phyloP scores from a whole-genome alignment of 345 rosid genomes.

The Odontarrhena argentea region DNA sequence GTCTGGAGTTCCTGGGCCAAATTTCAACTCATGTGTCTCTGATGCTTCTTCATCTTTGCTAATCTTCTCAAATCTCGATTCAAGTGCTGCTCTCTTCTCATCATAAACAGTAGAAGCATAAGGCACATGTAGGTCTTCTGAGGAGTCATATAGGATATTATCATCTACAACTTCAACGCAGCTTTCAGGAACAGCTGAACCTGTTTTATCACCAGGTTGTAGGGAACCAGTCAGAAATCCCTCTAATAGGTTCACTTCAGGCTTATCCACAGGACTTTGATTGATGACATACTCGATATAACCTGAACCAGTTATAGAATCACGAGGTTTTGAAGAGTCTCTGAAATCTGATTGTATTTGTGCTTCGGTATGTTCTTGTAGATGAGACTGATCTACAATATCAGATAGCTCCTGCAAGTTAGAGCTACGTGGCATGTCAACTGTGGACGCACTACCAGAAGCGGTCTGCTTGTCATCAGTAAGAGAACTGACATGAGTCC shows the following conservation, averaged over 20 bases:
- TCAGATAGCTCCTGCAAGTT: conserved; percentile 40
- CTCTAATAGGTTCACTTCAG: conserved; percentile 52
- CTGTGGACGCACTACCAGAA: conserved; percentile 41
- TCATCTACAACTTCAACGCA: conserved; percentile 44
- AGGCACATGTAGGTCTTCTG: conserved; percentile 46
- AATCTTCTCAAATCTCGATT: conserved; percentile 39
- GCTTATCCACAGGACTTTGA: conserved; percentile 49
- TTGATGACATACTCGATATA: conserved; percentile 61
- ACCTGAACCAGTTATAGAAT: conserved; percentile 65
- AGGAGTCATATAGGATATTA: conserved; percentile 43
- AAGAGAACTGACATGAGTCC: conserved; percentile 32
- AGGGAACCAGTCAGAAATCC: conserved; percentile 48
- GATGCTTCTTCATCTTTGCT: conserved; percentile 39
- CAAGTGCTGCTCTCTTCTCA: conserved; percentile 67
- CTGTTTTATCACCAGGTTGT: conserved; percentile 44
- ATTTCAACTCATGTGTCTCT: conserved; percentile 39
- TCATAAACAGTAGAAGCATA: conserved; percentile 60
- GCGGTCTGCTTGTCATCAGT: conserved; percentile 36
- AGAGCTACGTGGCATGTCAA: conserved; percentile 40
- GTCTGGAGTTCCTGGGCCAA: conserved; percentile 47
- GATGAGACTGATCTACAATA: conserved; percentile 33
- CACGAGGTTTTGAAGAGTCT: conserved; percentile 57
- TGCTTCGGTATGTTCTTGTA: conserved; percentile 32
- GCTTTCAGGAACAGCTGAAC: conserved; percentile 44
- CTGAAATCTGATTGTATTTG: conserved; percentile 34